Evolutionary conservation across 2,329 filamentous ascomycete species (phyloP).

Genomic region (Cytospora schulzeri): DNA sequence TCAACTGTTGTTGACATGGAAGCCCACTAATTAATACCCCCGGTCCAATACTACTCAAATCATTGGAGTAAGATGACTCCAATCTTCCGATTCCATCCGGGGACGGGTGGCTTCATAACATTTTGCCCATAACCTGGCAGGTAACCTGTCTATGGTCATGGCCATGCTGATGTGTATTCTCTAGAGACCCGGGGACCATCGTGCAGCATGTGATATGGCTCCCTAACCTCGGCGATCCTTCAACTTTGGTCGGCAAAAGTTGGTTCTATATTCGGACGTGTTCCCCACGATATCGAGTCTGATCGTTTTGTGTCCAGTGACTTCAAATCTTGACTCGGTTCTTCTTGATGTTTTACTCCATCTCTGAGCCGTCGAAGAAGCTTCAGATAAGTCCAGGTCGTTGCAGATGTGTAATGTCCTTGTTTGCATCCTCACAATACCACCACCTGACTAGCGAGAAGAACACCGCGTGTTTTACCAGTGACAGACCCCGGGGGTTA

Average conservation of each 20-base stretch:
- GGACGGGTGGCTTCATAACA: background rate
- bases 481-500: too few species aligned
- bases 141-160: too few species aligned
- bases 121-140: background rate
- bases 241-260: background rate
- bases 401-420: too few species aligned
- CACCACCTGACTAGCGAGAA: too few species aligned
- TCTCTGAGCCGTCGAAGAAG: background rate
- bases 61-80: background rate
- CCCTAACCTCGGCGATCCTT: background rate
- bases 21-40: background rate
- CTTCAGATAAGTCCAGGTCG: too few species aligned
- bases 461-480: too few species aligned
- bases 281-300: background rate
- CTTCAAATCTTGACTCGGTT: background rate
- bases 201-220: too few species aligned
- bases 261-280: too few species aligned
- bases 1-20: background rate
- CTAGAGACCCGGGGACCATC: too few species aligned
- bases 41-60: background rate
- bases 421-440: background rate
- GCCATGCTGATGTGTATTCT: too few species aligned
- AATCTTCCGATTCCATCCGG: too few species aligned
- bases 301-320: background rate
- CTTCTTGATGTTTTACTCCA: background rate